These are phyloP conservation scores for Mycena vulgaris DNA, from an alignment of 768 basidiomycete species.

Conservation along the genomic window DNA sequence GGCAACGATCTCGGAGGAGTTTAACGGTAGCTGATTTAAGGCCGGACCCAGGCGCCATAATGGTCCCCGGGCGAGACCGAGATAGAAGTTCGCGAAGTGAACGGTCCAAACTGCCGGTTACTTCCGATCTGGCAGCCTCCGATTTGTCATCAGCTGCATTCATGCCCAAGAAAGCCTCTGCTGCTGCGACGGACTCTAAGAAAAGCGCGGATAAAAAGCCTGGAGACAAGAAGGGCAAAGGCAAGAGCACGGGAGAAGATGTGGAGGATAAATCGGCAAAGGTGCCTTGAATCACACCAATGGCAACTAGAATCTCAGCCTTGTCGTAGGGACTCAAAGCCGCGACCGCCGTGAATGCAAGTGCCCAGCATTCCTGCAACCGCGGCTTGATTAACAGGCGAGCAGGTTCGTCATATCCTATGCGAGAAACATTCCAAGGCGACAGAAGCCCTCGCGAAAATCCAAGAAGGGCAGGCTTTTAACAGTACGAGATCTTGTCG, in stretches of 20 bases:
- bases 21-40: too few species aligned
- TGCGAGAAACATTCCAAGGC: conserved; percentile 92
- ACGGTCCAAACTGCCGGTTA: too few species aligned
- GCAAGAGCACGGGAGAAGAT: conserved; percentile 53
- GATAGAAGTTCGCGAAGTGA: background rate
- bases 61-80: background rate
- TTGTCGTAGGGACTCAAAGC: conserved; percentile 77
- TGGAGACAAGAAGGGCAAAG: conserved; percentile 61
- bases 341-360: conserved; percentile 80
- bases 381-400: background rate
- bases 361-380: background rate
- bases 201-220: conserved; percentile 47
- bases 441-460: conserved; percentile 82
- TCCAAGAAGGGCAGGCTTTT: conserved; percentile 87
- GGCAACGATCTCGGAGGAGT: too few species aligned
- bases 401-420: conserved; percentile 82
- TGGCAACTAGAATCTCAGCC: conserved; percentile 37
- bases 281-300: conserved; percentile 42
- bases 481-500: conserved; percentile 60
- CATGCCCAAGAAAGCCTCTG: conserved; percentile 46
- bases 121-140: too few species aligned
- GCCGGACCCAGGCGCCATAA: too few species aligned
- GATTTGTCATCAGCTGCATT: background rate
- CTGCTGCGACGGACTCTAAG: conserved; percentile 16
- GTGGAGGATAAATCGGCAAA: conserved; percentile 58